Base-by-base conservation (phyloP, 148 eudicot genomes). In the Camellia lanceoleosa region DNA sequence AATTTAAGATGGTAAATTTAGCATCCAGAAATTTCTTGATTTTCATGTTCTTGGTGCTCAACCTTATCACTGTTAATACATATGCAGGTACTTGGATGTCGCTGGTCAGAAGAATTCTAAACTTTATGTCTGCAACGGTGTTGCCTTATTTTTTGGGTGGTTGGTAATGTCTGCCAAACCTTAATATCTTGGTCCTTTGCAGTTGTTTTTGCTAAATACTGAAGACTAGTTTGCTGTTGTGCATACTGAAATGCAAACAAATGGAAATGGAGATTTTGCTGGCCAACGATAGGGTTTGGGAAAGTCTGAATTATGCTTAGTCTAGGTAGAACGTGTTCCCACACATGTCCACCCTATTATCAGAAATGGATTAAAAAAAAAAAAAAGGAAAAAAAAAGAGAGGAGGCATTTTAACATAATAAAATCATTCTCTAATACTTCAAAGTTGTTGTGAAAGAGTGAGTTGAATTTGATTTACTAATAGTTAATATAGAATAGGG, bases 121-220 rank as follows among this genome's bases (percentile, higher is more conserved):
- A 69, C 78, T 90, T 14, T 96, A 96, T 78, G 74, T 89, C 55
- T 86, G 73, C 77, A 96, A 96, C 86, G 99, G 99, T 73, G 88
- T 91, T 82, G 90, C 84, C 42, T 76, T 96, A 85, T 96, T 96
- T 86, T 65, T 93, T 1, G 94, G 94, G 84, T 96, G 99, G 99
- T 86, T 96, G 95, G 99, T 96, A 89, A 75, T 62, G 78, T 77
- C 82, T 68, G 7, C 46, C 51, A 68, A 49, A 51, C 23, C 20
- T 78, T 38, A 14, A 65, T 56, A 54, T 76, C 56, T 30, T 68
- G 8, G 13, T 49, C 49, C n/a, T 70, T 76, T 52, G 46, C 44
- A 43, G 15, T 41, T 78, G 64, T 69, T 0, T 11, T 68, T 68
- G 42, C 38, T 9, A 55, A n/a, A 42, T 56, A 42, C 59, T 41